Evolutionary conservation across 495 filamentous ascomycete genomes (phyloP), one percentile per base, ranked within the genome.

Genomic region (Melanomma pulvis-pyrius): DNA sequence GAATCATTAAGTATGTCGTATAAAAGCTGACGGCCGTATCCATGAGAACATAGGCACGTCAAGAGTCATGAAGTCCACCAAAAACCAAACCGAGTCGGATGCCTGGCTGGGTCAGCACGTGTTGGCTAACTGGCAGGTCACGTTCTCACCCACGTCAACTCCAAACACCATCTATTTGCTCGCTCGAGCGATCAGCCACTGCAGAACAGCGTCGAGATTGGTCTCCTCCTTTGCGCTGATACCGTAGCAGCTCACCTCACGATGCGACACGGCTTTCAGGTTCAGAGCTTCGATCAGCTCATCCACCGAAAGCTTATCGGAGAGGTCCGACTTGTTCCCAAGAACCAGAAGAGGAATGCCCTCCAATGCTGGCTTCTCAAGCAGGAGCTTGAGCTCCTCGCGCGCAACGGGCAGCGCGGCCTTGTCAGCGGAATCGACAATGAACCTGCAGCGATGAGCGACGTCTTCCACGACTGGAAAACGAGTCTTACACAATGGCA

Each of bases 171-270:
- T 48, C 78, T 77, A 86, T 73, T 79, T 87, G 77, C 86, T 90
- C 62, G 93, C 86, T 61, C 90, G 88, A 54, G 92, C 93, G 78
- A 98, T 92, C 75, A 98, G 80, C 93, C 96, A 98, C 74, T 97
- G 91, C 73, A 98, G 78, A 39, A 98, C 94, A 5, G 93, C 94
- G 76, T 98, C 94, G 68, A 98, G 85, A 78, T 98, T 98, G 32
- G 93, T 97, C 79, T 98, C 94, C 75, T 98, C 93, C 75, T 97
- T 97, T 39, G 93, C 94, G 72, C 92, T 96, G 79, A 98, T 98
- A 57, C 94, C 93, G 77, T 98, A 98, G 81, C 94, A 98, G 82
- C 92, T 96, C 70, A 98, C 93, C 77, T 98, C 94, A 30, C 94
- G 91, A 73, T 90, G 89, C 44, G 89, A 90, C 74, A 98, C 90